Evolutionary conservation across 306 rosid species (phyloP), one percentile per base, ranked within the genome.

Genomic region (Comarum palustre): DNA sequence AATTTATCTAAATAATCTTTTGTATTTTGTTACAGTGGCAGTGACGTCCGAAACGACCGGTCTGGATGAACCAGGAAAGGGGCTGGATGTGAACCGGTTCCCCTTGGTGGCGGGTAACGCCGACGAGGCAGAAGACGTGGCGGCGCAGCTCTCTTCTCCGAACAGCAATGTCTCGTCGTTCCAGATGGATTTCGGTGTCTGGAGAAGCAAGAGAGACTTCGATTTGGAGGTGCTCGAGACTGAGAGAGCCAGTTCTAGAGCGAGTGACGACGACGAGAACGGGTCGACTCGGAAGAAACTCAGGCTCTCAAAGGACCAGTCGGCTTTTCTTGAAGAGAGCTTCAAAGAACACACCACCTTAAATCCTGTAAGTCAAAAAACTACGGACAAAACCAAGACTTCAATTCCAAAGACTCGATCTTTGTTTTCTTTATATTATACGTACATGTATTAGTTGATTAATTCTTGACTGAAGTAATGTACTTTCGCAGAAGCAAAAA

Each of bases 341-440:
- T 95, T 95, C 89, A 95, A 95, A 83, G 96, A 91, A 73, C 97
- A 95, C 84, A 80, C 89, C 68, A 90, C 99, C 46, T 91, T 95
- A 51, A 95, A 91, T 68, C 99, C 99, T 1, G 99, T 95, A 75
- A 83, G 96, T 80, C 31, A 34, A 55, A n/a, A 34, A 9, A 3
- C 2, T 1, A 4, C 1, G 17, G 2, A 19, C 63, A 47, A 62
- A n/a, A 32, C 0, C 34, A 12, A 12, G 0, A 50, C 8, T 61
- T 24, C 43, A 50, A 32, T 2, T 2, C 14, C 78, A 73, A 47
- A 72, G 68, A 38, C 19, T 41, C 54, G 10, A 38, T 71, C 39
- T 41, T 51, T 9, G 24, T 4, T 41, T 13, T 72, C 4, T 1
- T n/a, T 45, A 5, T 27, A 36, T 2, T 36, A n/a, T n/a, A n/a